phyloP scores from a whole-genome alignment of 1,284 basidiomycete species.

The Ustilago loliicola region DNA sequence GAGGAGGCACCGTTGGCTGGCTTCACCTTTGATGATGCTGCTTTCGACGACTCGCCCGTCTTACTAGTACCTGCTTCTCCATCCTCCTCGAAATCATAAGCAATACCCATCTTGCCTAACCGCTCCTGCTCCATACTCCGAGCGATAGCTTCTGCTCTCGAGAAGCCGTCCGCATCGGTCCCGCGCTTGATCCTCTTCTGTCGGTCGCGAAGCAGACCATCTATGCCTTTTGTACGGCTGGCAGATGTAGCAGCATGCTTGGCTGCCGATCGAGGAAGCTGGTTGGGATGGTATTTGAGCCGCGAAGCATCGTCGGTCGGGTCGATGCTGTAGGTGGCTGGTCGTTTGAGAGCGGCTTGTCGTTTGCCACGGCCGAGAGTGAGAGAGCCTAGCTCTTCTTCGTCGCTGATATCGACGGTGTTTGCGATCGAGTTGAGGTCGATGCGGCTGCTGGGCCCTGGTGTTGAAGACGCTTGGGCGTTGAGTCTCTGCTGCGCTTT shows the following conservation, averaged over 20 bases:
- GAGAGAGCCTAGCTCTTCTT: conserved; percentile 38
- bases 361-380: conserved; percentile 25
- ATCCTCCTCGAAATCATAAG: background rate
- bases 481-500: conserved; percentile 44
- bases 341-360: conserved; percentile 41
- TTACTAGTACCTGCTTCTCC: background rate
- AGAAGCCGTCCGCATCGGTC: conserved; percentile 38
- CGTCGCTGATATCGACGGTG: conserved; percentile 12
- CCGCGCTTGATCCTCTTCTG: conserved; percentile 30
- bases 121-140: conserved; percentile 44
- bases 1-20: background rate
- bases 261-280: conserved; percentile 12
- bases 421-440: background rate
- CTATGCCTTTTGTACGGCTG: conserved; percentile 15
- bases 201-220: conserved; percentile 26
- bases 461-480: conserved; percentile 7
- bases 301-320: conserved; percentile 37
- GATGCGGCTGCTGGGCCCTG: background rate
- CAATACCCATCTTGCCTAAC: conserved; percentile 31
- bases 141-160: conserved; percentile 45
- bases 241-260: conserved; percentile 1
- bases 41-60: too few species aligned
- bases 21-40: background rate
- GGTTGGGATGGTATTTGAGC: conserved; percentile 28
- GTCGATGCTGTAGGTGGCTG: conserved; percentile 40